Percentiles rank a stretch among this genome's conserved stretches.
phyloP scores from a whole-genome alignment of 106 monocot species.

The Dendrobium chrysotoxum region DNA sequence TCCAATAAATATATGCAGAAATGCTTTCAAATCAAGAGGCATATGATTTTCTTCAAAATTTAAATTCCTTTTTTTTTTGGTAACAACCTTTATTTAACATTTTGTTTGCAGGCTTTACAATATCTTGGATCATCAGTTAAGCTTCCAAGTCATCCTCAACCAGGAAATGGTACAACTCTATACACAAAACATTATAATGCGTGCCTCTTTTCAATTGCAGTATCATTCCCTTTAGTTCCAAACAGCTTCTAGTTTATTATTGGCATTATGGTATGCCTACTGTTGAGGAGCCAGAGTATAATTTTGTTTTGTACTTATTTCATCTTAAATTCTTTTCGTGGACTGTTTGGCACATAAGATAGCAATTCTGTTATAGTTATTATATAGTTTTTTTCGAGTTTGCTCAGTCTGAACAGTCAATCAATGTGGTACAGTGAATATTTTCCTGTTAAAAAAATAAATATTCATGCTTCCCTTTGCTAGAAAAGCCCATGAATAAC shows the following conservation, averaged over 20 bases:
- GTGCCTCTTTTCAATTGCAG: background rate
- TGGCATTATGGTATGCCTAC: background rate
- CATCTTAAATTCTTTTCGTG: background rate
- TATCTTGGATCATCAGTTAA: background rate
- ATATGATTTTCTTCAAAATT: background rate
- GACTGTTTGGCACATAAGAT: background rate
- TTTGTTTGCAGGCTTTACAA: background rate
- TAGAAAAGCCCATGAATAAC: background rate
- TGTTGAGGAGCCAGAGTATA: background rate
- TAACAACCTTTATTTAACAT: background rate
- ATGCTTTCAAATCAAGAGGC: too few relatives aligned
- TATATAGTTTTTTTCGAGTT: background rate
- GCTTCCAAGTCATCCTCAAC: background rate
- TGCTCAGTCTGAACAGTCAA: background rate
- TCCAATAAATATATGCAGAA: too few relatives aligned
- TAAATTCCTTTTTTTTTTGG: background rate
- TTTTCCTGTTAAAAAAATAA: background rate
- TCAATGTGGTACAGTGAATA: background rate
- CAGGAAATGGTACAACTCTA: background rate
- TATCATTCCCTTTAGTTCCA: background rate
- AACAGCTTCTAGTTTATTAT: background rate
- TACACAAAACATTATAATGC: background rate
- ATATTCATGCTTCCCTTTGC: background rate
- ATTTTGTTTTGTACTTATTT: background rate
- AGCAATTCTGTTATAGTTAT: background rate